These are phyloP conservation scores for Pleodorina starrii DNA, from an alignment of 139 green algal species.

Conservation along the genomic window DNA sequence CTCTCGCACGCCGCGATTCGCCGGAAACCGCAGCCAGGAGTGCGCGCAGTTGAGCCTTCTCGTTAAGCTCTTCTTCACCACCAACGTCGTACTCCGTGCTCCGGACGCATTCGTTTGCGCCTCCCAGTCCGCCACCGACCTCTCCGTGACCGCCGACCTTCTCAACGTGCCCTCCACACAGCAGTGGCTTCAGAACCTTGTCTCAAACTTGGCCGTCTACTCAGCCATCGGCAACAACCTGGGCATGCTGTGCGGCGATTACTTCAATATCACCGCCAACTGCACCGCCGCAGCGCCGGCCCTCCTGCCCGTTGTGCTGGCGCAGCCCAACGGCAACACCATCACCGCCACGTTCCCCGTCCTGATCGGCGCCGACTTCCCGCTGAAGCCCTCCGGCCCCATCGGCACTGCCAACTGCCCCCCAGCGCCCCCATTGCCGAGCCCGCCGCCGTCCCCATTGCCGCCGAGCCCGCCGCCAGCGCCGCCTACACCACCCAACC, in stretches of 20 bases:
- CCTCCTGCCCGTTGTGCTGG: not conserved
- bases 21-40: not conserved
- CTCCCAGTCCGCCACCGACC: not conserved
- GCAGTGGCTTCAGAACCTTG: slow-evolving; percentile 1
- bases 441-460: not conserved
- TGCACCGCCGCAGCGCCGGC: not conserved
- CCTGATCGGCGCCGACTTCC: too few relatives aligned
- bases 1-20: not conserved
- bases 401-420: not conserved
- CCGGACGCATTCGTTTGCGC: not conserved
- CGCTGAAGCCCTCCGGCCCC: not conserved
- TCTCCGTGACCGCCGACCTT: not conserved
- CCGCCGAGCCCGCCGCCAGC: slow-evolving; percentile 2
- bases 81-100: not conserved
- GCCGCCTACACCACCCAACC: not conserved
- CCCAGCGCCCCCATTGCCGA: not conserved
- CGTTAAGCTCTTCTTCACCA: not conserved
- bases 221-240: not conserved
- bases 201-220: not conserved
- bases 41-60: not conserved
- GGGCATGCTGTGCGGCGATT: slow-evolving; percentile 23
- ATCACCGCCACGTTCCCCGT: too few relatives aligned
- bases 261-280: slow-evolving; percentile 16
- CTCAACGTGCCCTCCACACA: not conserved
- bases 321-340: not conserved